Conservation (phyloP, 257 asterid species). For the Cruciata laevipes region DNA sequence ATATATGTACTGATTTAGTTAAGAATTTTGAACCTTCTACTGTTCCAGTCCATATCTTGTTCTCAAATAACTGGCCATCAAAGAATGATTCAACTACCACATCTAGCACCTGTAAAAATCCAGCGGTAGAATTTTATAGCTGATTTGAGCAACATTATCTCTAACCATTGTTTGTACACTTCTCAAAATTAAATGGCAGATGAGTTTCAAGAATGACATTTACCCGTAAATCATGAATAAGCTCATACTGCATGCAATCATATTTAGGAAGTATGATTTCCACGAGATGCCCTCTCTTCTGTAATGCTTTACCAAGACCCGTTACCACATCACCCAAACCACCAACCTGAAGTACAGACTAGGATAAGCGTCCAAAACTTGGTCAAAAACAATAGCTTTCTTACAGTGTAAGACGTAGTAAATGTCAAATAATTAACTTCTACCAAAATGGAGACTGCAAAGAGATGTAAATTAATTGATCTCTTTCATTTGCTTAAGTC, state of each 20-base stretch:
- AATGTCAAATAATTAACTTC: neutral
- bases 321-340: constrained; percentile 97
- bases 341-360: constrained; percentile 59
- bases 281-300: constrained; percentile 89
- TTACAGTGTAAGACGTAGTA: neutral
- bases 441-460: neutral
- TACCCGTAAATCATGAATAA: constrained; percentile 63
- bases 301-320: constrained; percentile 92
- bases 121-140: constrained; percentile 13
- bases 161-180: neutral
- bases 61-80: constrained; percentile 74
- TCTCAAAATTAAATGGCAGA: neutral
- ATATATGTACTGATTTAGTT: constrained; percentile 3
- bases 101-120: constrained; percentile 63
- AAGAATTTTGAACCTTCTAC: constrained; percentile 62
- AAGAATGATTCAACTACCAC: constrained; percentile 80
- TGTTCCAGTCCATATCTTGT: constrained; percentile 89
- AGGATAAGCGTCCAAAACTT: constrained; percentile 10
- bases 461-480: neutral
- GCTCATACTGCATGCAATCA: constrained; percentile 80
- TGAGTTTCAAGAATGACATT: constrained; percentile 13
- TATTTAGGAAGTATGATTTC: constrained; percentile 88
- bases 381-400: neutral
- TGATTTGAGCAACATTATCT: constrained; percentile 5
- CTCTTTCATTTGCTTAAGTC: neutral